A percentile compares a stretch with the other conserved stretches of the same genome.
Conservation (phyloP, 768 basidiomycete genomes). For the Gloeophyllum trabeum region DNA sequence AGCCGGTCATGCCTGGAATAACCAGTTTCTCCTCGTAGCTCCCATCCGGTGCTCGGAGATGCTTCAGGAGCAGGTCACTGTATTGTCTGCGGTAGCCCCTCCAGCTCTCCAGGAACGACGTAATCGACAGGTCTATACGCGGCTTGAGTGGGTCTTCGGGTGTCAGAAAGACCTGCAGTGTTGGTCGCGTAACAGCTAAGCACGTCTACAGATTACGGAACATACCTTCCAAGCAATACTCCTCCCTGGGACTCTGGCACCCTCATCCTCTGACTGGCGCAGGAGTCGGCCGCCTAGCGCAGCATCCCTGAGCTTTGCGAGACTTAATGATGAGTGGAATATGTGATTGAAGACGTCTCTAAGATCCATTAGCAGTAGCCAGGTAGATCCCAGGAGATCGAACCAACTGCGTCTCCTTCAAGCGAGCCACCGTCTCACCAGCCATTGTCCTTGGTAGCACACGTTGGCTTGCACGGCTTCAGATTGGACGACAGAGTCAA, state of each 20-base stretch:
- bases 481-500: no score
- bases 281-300: constrained; percentile 53
- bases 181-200: constrained; percentile 3
- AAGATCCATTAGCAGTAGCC: constrained; percentile 11
- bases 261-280: constrained; percentile 23
- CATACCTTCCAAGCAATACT: constrained; percentile 81
- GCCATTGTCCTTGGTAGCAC: no score
- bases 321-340: constrained; percentile 39
- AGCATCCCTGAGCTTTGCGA: constrained; percentile 59
- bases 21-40: constrained; percentile 62
- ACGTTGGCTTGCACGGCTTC: no score
- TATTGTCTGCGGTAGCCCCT: constrained; percentile 45
- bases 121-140: constrained; percentile 23
- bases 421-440: no score
- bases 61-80: constrained; percentile 44
- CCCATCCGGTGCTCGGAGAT: constrained; percentile 80
- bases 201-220: not conserved
- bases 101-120: constrained; percentile 21
- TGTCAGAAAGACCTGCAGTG: constrained; percentile 46
- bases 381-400: no score
- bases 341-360: constrained; percentile 32
- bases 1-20: constrained; percentile 35
- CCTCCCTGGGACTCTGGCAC: constrained; percentile 52
- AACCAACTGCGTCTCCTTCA: no score
- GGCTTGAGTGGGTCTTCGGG: constrained; percentile 54